Evolutionary conservation across 2,329 filamentous ascomycete species (phyloP).

Genomic region (Hortaea werneckii): DNA sequence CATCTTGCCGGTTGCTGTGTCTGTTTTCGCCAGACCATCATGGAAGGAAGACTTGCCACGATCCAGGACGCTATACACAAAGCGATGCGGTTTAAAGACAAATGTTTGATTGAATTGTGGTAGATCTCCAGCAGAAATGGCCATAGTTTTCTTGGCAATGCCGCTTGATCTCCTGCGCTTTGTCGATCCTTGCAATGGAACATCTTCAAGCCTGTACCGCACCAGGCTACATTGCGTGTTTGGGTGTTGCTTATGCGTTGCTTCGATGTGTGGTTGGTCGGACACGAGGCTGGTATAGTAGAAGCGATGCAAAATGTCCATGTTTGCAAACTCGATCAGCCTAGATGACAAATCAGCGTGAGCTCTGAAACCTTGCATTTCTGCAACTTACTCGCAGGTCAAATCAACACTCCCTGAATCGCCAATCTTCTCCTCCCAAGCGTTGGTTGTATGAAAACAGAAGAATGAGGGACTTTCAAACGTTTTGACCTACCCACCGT

Average conservation of each 20-base stretch:
- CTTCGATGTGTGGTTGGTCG: neutral
- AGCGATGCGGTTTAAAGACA: constrained; percentile 45
- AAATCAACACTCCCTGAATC: constrained; percentile 39
- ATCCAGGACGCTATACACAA: constrained; percentile 48
- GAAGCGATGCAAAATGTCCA: constrained; percentile 54
- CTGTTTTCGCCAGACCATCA: constrained; percentile 57
- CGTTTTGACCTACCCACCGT: constrained; percentile 36
- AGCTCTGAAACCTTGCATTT: neutral
- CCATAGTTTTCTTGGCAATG: too few species aligned
- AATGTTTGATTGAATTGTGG: constrained; percentile 55
- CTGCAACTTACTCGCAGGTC: constrained; percentile 43
- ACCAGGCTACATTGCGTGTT: neutral
- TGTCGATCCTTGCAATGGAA: neutral
- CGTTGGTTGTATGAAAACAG: constrained; percentile 71
- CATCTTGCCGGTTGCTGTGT: constrained; percentile 43
- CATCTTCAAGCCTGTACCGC: neutral
- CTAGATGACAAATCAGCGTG: neutral
- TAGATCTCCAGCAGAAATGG: constrained; percentile 43
- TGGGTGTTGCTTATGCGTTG: neutral
- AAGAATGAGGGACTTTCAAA: constrained; percentile 34
- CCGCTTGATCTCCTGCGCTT: neutral
- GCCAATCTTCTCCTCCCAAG: constrained; percentile 52
- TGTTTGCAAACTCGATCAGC: constrained; percentile 51
- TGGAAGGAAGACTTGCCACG: constrained; percentile 50
- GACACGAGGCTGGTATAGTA: constrained; percentile 57